Conservation (phyloP, 2,329 filamentous ascomycete species). For the Dothideomycetidae sp. region DNA sequence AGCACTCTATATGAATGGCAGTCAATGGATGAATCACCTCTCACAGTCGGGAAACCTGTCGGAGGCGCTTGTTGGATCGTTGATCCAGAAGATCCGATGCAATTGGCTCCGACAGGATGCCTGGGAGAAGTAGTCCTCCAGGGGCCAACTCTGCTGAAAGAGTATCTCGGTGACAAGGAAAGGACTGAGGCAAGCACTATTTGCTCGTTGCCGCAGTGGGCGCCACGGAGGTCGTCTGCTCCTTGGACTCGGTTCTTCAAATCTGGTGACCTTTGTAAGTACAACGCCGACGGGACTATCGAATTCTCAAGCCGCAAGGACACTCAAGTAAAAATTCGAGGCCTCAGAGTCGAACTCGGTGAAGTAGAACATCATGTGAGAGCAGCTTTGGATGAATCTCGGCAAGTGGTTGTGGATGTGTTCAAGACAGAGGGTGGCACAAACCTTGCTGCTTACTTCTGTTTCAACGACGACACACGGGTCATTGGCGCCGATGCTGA, state of each 20-base stretch:
- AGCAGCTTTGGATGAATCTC: slow-evolving; percentile 51
- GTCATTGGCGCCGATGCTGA: slow-evolving; percentile 52
- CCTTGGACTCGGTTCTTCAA: slow-evolving; percentile 38
- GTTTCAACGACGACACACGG: slow-evolving; percentile 35
- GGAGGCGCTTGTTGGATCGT: slow-evolving; percentile 4
- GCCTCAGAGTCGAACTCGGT: slow-evolving; percentile 74
- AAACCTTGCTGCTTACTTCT: slow-evolving; percentile 31
- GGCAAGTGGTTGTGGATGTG: slow-evolving; percentile 48
- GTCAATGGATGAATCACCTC: neutral
- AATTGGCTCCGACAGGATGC: slow-evolving; percentile 1
- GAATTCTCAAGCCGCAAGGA: slow-evolving; percentile 79
- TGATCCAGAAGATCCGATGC: neutral
- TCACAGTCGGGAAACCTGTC: neutral
- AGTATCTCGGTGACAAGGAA: neutral
- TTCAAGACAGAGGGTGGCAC: slow-evolving; percentile 31
- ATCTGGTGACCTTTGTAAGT: slow-evolving; percentile 45
- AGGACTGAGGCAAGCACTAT: slow-evolving; percentile 14
- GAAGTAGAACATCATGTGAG: slow-evolving; percentile 54
- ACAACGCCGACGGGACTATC: slow-evolving; percentile 49
- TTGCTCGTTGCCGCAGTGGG: neutral
- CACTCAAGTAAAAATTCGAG: slow-evolving; percentile 81
- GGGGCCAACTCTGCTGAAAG: slow-evolving; percentile 1
- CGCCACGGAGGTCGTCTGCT: neutral
- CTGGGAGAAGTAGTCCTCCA: slow-evolving; percentile 5
- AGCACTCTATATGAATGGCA: neutral